These are phyloP conservation scores for Verticillium tricorpus DNA, from an alignment of 2,329 filamentous ascomycete species.

Conservation along the genomic window DNA sequence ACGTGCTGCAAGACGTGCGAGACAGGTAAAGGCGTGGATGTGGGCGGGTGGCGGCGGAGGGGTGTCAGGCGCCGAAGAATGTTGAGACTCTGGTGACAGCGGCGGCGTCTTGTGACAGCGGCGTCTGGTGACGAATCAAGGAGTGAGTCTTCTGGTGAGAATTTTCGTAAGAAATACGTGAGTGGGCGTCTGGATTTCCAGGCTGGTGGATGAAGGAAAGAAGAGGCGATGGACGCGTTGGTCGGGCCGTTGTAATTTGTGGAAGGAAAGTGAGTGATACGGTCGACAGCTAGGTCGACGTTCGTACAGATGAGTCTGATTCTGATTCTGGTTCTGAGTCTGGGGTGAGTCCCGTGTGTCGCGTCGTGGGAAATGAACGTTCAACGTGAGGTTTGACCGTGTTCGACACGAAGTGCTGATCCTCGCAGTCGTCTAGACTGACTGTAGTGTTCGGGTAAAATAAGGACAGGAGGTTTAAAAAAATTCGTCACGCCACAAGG, in stretches of 20 bases:
- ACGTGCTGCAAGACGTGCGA: constrained; percentile 4
- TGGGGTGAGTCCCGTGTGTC: constrained; percentile 4
- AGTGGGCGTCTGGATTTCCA: not conserved
- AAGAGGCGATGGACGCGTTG: not conserved
- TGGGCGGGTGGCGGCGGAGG: not conserved
- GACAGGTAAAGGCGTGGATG: not conserved
- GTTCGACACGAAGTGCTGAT: not conserved
- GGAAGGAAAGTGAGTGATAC: constrained; percentile 10
- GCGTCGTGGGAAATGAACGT: constrained; percentile 8
- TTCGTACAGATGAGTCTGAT: not conserved
- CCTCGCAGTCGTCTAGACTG: not conserved
- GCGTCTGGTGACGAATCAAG: not conserved
- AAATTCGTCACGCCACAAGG: too few species aligned
- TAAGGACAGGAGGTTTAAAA: not conserved
- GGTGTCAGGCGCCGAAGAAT: not conserved
- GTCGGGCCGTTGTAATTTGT: constrained; percentile 2
- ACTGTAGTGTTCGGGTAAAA: not conserved
- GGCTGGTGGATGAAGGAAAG: not conserved
- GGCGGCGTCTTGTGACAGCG: not conserved
- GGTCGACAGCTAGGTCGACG: not conserved
- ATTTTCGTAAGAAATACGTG: not conserved
- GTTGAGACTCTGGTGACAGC: constrained; percentile 3
- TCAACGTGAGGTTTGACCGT: constrained; percentile 9
- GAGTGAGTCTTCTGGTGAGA: not conserved
- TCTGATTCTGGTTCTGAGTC: not conserved